Conservation (phyloP, 495 filamentous ascomycete species). For the Glonium stellatum region DNA sequence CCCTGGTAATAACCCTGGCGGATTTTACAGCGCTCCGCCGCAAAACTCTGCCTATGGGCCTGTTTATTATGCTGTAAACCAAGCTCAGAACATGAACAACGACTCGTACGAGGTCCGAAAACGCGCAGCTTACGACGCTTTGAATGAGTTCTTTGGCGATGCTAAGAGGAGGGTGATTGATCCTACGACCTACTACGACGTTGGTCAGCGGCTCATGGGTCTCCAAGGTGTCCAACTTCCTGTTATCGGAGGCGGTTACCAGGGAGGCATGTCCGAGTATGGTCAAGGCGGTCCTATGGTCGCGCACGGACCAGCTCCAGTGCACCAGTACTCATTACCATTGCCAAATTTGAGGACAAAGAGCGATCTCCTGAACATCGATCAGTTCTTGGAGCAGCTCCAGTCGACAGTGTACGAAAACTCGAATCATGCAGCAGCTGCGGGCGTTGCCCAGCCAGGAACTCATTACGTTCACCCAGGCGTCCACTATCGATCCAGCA, state of each 20-base stretch:
- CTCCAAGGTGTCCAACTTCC: slow-evolving; percentile 65
- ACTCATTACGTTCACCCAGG: slow-evolving; percentile 54
- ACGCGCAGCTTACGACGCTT: slow-evolving; percentile 72
- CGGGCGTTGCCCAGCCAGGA: slow-evolving; percentile 63
- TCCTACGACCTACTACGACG: slow-evolving; percentile 70
- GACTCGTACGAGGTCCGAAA: slow-evolving; percentile 60
- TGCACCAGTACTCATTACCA: slow-evolving; percentile 71
- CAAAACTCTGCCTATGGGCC: slow-evolving; percentile 57
- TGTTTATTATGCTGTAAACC: slow-evolving; percentile 62
- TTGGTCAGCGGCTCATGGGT: slow-evolving; percentile 69
- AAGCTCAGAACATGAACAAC: slow-evolving; percentile 42
- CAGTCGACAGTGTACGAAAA: slow-evolving; percentile 91
- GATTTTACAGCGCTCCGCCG: slow-evolving; percentile 56
- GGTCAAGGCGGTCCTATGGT: slow-evolving; percentile 21
- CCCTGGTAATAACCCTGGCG: slow-evolving; percentile 22
- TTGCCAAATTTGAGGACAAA: slow-evolving; percentile 85
- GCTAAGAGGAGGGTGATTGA: slow-evolving; percentile 85
- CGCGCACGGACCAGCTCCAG: slow-evolving; percentile 25
- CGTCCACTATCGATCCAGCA: slow-evolving; percentile 60
- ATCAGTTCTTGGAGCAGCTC: slow-evolving; percentile 90
- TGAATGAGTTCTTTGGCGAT: slow-evolving; percentile 91
- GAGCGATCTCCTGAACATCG: slow-evolving; percentile 82
- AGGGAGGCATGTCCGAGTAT: slow-evolving; percentile 29
- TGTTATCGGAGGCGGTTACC: slow-evolving; percentile 43
- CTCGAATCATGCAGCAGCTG: slow-evolving; percentile 67